phyloP scores from a whole-genome alignment of 2,329 filamentous ascomycete species.

The Ascochyta pisi region DNA sequence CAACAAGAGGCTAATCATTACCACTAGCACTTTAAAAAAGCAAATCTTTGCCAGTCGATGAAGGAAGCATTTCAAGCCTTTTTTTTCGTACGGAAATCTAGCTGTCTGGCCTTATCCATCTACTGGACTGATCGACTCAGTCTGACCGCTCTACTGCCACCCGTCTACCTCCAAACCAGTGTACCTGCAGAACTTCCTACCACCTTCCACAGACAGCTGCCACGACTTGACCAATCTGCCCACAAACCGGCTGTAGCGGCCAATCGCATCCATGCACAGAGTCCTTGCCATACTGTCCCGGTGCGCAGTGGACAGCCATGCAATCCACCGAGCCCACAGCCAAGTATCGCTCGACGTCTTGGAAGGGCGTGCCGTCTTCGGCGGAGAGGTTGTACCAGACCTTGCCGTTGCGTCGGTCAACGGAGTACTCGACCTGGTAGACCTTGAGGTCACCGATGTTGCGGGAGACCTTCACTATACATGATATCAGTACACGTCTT shows the following conservation, averaged over 20 bases:
- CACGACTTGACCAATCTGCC: neutral
- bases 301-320: neutral
- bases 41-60: too few relatives aligned
- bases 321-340: neutral
- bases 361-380: conserved; percentile 4
- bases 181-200: too few relatives aligned
- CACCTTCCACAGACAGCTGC: neutral
- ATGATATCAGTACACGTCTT: too few relatives aligned
- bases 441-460: neutral
- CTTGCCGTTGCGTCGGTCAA: conserved; percentile 2
- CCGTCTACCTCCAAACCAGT: too few relatives aligned
- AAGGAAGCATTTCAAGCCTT: too few relatives aligned
- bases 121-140: too few relatives aligned
- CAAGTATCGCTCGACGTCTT: conserved; percentile 1
- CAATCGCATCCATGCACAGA: neutral
- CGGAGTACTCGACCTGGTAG: conserved; percentile 13
- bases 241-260: neutral
- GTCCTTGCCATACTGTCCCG: conserved; percentile 2
- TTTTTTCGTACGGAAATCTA: too few relatives aligned
- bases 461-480: conserved; percentile 7
- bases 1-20: too few relatives aligned
- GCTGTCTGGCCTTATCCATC: too few relatives aligned
- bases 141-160: too few relatives aligned
- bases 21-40: too few relatives aligned
- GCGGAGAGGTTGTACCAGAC: conserved; percentile 12